Evolutionary conservation across 345 rosid species (phyloP), one percentile per base, ranked within the genome.

Genomic region (Populus euphratica): DNA sequence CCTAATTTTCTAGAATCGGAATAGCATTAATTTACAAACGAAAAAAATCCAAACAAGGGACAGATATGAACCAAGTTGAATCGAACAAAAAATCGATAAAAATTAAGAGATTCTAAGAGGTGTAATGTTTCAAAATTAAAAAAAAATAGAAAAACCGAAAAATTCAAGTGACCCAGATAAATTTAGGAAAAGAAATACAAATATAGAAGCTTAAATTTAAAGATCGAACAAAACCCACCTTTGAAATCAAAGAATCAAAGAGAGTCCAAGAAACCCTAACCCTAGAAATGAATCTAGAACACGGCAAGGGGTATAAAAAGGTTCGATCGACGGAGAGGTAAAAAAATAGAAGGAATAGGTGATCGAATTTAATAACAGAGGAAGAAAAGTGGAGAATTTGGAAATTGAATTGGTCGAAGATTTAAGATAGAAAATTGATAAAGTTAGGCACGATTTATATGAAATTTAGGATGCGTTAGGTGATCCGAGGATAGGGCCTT

Each of bases 201-300:
- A 72, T 43, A 65, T 27, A 66, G 17, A 23, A 5, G 5, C 13
- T 68, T 72, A 25, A 71, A 73, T 67, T 36, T 18, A 21, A 14
- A 73, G 74, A 86, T 86, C 77, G 35, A 70, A 52, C 50, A 65
- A 77, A 71, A 44, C 38, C 72, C 10, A 23, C 25, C 25, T 14
- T 16, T 16, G 44, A 39, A 81, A 79, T 70, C 74, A n/a, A 56
- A 25, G 39, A 70, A 47, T 36, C 23, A 23, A n/a, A 1, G 11
- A 16, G 50, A 41, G 33, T 61, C 33, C 25, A 3, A 33, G 44
- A 81, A 83, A 78, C 87, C 87, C 86, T 79, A 83, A 81, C 85
- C 89, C 85, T 87, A 83, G 80, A 83, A 77, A 72, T 11, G 68
- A 65, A 81, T 44, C 25, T 2, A 25, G 36, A 47, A 4, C 3